Evolutionary conservation across 371 early-diverging fungal genomes (phyloP), one percentile per base, ranked within the genome.

Genomic region (Amoeboaphelidium occidentale): DNA sequence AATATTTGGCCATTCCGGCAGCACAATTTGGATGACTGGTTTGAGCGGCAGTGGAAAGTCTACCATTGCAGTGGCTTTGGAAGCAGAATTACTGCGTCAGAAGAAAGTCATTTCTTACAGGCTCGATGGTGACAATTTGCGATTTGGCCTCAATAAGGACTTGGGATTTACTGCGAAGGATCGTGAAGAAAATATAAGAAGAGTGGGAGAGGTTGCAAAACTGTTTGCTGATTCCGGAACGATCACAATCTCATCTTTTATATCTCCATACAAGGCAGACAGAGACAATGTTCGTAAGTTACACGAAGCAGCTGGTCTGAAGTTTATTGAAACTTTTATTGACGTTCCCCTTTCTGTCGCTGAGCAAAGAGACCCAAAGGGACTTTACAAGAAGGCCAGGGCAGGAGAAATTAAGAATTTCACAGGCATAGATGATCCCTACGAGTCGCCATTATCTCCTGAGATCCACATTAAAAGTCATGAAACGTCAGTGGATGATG

Each of bases 11-110:
- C 84, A 83, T n/a, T n/a, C n/a, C n/a, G 87, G 87, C 20, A 62
- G 80, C 51, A 85, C 87, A 17, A 68, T 87, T 55, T 90, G 88
- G 87, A 78, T 89, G 54, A 86, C 87, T 25, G 90, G 91, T 27
- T 70, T 90, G n/a, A 85, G 86, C 14, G 91, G 85, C 2, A 81
- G 83, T 2, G 91, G 91, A 27, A 90, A 90, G 58, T 84, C 85
- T 42, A 88, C 91, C 17, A 58, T 90, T 41, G 89, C 89, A 43
- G 72, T 78, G 46, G 88, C 84, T 20, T 70, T 90, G 17, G 91
- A 90, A 62, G 80, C 84, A 56, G 71, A 78, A 43, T 62, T 90
- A 39, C 67, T 90, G 23, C 6, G 13, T 2, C 77, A 79, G 52
- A 59, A 63, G 39, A 74, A 76, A 45, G 55, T 81, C 45, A 60